These are phyloP conservation scores for Cryptococcus depauperatus DNA, from an alignment of 1,284 basidiomycete species.

Conservation along the genomic window DNA sequence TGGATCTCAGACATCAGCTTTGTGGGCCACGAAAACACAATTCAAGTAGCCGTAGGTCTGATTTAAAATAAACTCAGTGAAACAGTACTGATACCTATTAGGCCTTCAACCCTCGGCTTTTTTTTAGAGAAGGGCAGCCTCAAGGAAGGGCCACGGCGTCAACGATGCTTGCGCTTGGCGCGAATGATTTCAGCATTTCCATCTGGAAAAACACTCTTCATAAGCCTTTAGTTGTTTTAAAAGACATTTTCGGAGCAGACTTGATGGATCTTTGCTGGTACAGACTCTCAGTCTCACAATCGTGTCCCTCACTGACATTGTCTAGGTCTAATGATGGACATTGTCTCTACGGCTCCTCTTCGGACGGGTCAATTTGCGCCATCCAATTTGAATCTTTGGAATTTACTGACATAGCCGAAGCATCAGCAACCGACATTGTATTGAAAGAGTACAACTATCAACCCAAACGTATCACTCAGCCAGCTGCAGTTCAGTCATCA, in stretches of 20 bases:
- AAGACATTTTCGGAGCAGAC: constrained; percentile 87
- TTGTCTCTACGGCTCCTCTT: constrained; percentile 87
- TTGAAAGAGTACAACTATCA: constrained; percentile 68
- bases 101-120: constrained; percentile 88
- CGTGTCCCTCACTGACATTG: constrained; percentile 3
- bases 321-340: constrained; percentile 81
- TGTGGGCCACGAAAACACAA: constrained; percentile 94
- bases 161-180: constrained; percentile 72
- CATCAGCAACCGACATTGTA: constrained; percentile 64
- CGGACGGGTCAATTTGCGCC: constrained; percentile 85
- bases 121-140: constrained; percentile 56
- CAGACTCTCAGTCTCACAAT: constrained; percentile 46
- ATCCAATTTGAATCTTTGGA: constrained; percentile 73
- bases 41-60: constrained; percentile 77
- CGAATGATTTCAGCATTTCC: constrained; percentile 70
- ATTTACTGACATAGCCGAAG: constrained; percentile 71
- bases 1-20: constrained; percentile 87
- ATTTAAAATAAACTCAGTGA: constrained; percentile 4
- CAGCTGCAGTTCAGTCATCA: constrained; percentile 1
- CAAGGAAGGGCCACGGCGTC: constrained; percentile 30
- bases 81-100: constrained; percentile 31
- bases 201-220: constrained; percentile 89
- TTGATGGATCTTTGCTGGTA: constrained; percentile 95
- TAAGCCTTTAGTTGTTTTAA: constrained; percentile 80
- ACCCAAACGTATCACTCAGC: background rate